Evolutionary conservation across 2,329 filamentous ascomycete species (phyloP).

Genomic region (Trichothecium roseum): DNA sequence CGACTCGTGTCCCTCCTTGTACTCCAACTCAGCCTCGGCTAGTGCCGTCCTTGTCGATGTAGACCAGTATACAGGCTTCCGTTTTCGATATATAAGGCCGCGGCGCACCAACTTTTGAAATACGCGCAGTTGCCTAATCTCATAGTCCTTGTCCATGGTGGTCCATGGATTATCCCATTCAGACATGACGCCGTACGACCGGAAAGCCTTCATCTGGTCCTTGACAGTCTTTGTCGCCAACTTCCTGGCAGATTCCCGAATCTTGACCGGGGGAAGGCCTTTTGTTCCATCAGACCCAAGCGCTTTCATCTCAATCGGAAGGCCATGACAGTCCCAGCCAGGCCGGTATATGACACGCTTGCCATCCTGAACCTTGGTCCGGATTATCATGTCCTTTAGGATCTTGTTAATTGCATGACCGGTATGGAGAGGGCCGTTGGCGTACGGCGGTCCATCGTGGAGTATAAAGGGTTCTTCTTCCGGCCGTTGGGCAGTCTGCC

Average conservation of each 20-base stretch:
- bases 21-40: slow-evolving; percentile 78
- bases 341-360: slow-evolving; percentile 68
- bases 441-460: slow-evolving; percentile 94
- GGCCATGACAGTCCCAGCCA: slow-evolving; percentile 95
- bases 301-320: slow-evolving; percentile 95
- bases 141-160: slow-evolving; percentile 69
- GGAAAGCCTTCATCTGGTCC: slow-evolving; percentile 64
- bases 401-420: slow-evolving; percentile 97
- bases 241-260: slow-evolving; percentile 53
- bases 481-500: slow-evolving; percentile 57
- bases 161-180: slow-evolving; percentile 70
- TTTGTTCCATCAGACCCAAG: slow-evolving; percentile 45
- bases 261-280: slow-evolving; percentile 40
- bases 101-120: slow-evolving; percentile 67
- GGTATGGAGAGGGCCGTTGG: slow-evolving; percentile 83
- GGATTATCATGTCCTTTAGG: slow-evolving; percentile 84
- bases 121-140: slow-evolving; percentile 63
- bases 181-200: slow-evolving; percentile 66
- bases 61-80: slow-evolving; percentile 82
- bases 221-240: slow-evolving; percentile 60
- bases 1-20: slow-evolving; percentile 64
- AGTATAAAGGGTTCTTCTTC: slow-evolving; percentile 60
- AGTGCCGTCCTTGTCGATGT: slow-evolving; percentile 68
- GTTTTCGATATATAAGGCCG: slow-evolving; percentile 65
- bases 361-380: slow-evolving; percentile 68